phyloP scores from a whole-genome alignment of 2,329 filamentous ascomycete species.

The Diaporthe batatas region DNA sequence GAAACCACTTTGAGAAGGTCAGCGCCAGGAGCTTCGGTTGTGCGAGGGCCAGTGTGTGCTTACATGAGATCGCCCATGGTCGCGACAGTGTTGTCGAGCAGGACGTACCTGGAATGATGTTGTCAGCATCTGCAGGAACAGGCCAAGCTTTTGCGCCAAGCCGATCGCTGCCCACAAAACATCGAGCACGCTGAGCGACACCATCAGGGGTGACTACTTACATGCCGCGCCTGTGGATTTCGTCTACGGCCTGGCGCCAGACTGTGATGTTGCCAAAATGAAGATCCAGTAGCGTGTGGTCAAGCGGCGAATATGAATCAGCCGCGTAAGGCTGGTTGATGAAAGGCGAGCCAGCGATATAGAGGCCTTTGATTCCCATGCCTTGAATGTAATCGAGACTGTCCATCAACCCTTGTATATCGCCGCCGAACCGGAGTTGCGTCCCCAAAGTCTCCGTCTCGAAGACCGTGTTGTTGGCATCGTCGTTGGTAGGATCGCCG shows the following conservation, averaged over 20 bases:
- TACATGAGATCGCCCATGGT: slow-evolving; percentile 70
- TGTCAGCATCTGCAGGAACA: slow-evolving; percentile 27
- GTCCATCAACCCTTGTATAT: slow-evolving; percentile 68
- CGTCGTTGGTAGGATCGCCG: slow-evolving; percentile 74
- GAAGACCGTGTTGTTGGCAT: slow-evolving; percentile 71
- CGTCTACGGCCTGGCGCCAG: slow-evolving; percentile 69
- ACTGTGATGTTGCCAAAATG: slow-evolving; percentile 71
- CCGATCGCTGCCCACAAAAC: neutral
- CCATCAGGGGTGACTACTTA: slow-evolving; percentile 60
- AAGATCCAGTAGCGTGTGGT: slow-evolving; percentile 73
- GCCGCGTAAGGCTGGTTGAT: slow-evolving; percentile 75
- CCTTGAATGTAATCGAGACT: slow-evolving; percentile 75
- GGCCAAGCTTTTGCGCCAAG: slow-evolving; percentile 31
- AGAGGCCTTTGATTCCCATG: slow-evolving; percentile 74
- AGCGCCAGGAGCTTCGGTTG: slow-evolving; percentile 38
- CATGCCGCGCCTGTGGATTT: slow-evolving; percentile 73
- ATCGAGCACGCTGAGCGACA: neutral
- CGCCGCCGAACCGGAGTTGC: slow-evolving; percentile 74
- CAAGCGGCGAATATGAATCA: slow-evolving; percentile 70
- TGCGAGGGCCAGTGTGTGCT: neutral
- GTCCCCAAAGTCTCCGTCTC: slow-evolving; percentile 72
- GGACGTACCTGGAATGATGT: slow-evolving; percentile 42
- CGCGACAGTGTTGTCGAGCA: slow-evolving; percentile 75
- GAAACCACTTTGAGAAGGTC: slow-evolving; percentile 60
- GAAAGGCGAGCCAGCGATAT: slow-evolving; percentile 72